phyloP scores from a whole-genome alignment of 2,329 filamentous ascomycete genomes.

The Aspergillus alliaceus region DNA sequence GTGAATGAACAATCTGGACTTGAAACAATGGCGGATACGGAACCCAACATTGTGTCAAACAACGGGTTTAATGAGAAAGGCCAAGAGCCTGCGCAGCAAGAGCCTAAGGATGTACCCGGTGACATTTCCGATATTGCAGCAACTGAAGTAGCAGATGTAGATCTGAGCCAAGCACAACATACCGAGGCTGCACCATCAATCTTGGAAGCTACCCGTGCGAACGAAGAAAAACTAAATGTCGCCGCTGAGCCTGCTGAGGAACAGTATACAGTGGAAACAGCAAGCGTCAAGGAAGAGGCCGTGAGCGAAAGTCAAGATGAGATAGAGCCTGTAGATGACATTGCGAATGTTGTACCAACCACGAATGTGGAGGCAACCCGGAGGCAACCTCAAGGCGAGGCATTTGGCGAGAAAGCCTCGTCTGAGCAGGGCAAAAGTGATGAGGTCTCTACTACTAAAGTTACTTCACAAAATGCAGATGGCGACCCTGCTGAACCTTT shows the following conservation, averaged over 20 bases:
- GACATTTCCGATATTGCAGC: neutral
- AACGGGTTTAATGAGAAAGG: neutral
- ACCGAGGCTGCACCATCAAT: neutral
- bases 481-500: conserved; percentile 9
- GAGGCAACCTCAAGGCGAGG: neutral
- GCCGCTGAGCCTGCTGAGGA: neutral
- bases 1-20: neutral
- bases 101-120: neutral
- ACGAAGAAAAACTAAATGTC: neutral
- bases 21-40: neutral
- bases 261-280: neutral
- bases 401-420: neutral
- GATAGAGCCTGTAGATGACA: neutral
- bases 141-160: neutral
- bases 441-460: neutral
- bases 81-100: neutral
- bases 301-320: neutral
- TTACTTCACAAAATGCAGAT: neutral
- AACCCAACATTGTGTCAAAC: neutral
- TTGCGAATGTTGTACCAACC: neutral
- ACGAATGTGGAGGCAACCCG: neutral
- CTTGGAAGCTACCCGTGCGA: neutral
- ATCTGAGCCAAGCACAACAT: neutral
- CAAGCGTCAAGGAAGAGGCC: neutral
- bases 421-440: neutral